These are phyloP conservation scores for Cladosporium oxysporum DNA, from an alignment of 2,329 filamentous ascomycete species.

Conservation along the genomic window DNA sequence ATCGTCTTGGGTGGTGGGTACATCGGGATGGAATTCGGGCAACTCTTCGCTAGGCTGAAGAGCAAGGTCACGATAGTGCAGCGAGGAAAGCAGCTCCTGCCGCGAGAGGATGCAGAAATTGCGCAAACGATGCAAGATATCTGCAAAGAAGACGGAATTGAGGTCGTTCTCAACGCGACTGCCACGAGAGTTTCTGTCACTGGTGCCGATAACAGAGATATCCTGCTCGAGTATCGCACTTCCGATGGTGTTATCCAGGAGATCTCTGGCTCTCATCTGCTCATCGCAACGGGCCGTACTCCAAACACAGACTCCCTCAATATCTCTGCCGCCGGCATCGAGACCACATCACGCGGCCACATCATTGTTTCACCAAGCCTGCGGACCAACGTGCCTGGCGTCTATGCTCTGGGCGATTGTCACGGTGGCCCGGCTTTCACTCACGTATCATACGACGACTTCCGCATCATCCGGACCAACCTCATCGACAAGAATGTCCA, in stretches of 20 bases:
- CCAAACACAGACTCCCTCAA: slow-evolving; percentile 54
- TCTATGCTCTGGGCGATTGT: slow-evolving; percentile 56
- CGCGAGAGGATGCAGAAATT: slow-evolving; percentile 53
- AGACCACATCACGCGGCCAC: slow-evolving; percentile 46
- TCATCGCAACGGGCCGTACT: slow-evolving; percentile 52
- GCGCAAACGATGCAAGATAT: slow-evolving; percentile 47
- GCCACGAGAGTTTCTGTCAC: slow-evolving; percentile 31
- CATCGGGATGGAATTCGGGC: slow-evolving; percentile 56
- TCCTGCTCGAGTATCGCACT: slow-evolving; percentile 20
- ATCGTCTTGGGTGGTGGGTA: slow-evolving; percentile 57
- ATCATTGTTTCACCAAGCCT: slow-evolving; percentile 49
- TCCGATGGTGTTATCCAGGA: slow-evolving; percentile 28
- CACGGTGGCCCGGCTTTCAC: slow-evolving; percentile 57
- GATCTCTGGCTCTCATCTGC: slow-evolving; percentile 47
- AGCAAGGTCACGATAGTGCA: slow-evolving; percentile 54
- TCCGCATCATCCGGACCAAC: slow-evolving; percentile 53
- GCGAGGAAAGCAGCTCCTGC: slow-evolving; percentile 33
- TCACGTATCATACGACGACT: slow-evolving; percentile 60
- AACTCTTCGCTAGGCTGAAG: slow-evolving; percentile 54
- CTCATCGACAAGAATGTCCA: slow-evolving; percentile 37
- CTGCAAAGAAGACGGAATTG: slow-evolving; percentile 50
- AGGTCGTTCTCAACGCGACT: slow-evolving; percentile 43
- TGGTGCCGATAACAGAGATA: slow-evolving; percentile 23
- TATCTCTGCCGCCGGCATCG: slow-evolving; percentile 45
- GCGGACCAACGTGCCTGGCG: slow-evolving; percentile 44